Evolutionary conservation across 2,329 filamentous ascomycete genomes (phyloP), one percentile per base, ranked within the genome.

Genomic region (Tolypocladium tropicale): DNA sequence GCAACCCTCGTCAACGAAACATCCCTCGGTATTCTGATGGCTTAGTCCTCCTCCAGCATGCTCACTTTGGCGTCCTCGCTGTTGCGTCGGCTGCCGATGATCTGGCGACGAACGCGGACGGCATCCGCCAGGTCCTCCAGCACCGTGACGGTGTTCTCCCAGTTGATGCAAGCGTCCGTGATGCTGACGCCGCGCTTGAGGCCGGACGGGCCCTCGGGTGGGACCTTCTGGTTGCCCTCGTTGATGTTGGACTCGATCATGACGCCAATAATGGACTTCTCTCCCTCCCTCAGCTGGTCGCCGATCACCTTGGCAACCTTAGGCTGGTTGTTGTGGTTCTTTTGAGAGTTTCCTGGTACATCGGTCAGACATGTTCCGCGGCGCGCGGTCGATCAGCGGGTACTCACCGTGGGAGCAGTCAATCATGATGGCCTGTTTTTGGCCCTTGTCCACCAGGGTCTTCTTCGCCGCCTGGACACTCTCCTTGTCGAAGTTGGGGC

Each of bases 191-290:
- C 92, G 75, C 89, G 90, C 78, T 91, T 89, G 53, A 96, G 79
- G 9, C 74, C 88, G 1, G 83, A 71, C 9, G 88, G 88, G 10
- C 92, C 93, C 72, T 95, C 90, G 1, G 85, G 72, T 1, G 91
- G 90, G 1, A 95, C 89, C 78, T 96, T 96, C 69, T 91, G 88
- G 78, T 86, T 90, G 62, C 84, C 82, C 76, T 96, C 94, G 72
- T 93, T 85, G 79, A 97, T 93, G 76, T 97, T 93, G 68, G 90
- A 96, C 78, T 99, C 93, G 65, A 99, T 95, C 93, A 99, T 99
- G 68, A 97, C 90, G 70, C 92, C 94, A 62, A 97, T 83, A 65
- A 99, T 95, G 61, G 84, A 86, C 57, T 83, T 86, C 77, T 99
- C 90, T 58, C 93, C 93, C 61, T 88, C 85, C 53, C 88, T 85